Percentiles rank a stretch among this genome's conserved stretches.
Evolutionary conservation across 352 stramenopile species (phyloP).

Genomic region (Pythium coloratum): DNA sequence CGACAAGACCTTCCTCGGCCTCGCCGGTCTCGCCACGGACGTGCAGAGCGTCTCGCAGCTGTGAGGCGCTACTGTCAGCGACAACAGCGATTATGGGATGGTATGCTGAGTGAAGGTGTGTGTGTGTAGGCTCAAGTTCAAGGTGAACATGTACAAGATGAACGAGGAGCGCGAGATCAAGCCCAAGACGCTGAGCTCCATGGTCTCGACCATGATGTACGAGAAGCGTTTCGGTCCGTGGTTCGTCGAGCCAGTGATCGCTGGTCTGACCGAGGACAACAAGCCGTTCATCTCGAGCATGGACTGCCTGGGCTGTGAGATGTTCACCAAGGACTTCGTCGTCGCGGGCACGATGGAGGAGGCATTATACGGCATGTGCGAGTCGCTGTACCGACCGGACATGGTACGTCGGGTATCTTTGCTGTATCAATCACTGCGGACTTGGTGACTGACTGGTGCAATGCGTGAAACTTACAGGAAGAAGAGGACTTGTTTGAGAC

Average conservation of each 20-base stretch:
- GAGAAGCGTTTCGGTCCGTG: slow-evolving; percentile 99
- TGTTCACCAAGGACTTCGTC: slow-evolving; percentile 97
- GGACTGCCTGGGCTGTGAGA: slow-evolving; percentile 97
- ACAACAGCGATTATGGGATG: background rate
- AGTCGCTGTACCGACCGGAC: slow-evolving; percentile 97
- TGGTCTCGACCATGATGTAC: slow-evolving; percentile 98
- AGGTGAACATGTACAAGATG: slow-evolving; percentile 98
- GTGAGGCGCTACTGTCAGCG: slow-evolving; percentile 17
- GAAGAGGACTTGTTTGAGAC: slow-evolving; percentile 98
- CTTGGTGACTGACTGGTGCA: background rate
- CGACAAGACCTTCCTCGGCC: slow-evolving; percentile 95
- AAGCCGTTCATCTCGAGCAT: slow-evolving; percentile 97
- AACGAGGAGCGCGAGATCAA: slow-evolving; percentile 98
- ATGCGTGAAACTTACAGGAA: slow-evolving; percentile 41
- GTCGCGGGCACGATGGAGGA: slow-evolving; percentile 97
- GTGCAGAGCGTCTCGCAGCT: slow-evolving; percentile 97
- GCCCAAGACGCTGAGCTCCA: slow-evolving; percentile 95
- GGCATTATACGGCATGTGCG: slow-evolving; percentile 98
- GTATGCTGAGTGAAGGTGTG: slow-evolving; percentile 1
- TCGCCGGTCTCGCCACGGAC: slow-evolving; percentile 97
- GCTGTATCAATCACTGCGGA: background rate
- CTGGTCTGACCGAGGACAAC: slow-evolving; percentile 93
- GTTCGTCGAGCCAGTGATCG: slow-evolving; percentile 98
- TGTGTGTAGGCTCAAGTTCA: slow-evolving; percentile 80
- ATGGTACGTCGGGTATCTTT: slow-evolving; percentile 52